phyloP scores from a whole-genome alignment of 2,329 filamentous ascomycete species.

The Hymenoscyphus infarciens region DNA sequence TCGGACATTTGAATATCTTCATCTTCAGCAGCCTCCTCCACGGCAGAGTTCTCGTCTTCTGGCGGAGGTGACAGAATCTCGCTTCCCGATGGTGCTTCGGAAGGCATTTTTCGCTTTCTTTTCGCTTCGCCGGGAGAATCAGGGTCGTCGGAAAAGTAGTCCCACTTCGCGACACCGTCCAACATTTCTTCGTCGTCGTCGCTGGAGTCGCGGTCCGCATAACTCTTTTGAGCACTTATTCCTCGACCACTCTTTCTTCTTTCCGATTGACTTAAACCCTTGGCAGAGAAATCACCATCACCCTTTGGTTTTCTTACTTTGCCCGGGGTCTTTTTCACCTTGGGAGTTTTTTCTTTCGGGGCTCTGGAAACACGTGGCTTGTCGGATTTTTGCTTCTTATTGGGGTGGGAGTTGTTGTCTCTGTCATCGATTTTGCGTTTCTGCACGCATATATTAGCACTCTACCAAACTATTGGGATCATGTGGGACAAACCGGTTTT shows the following conservation, averaged over 20 bases:
- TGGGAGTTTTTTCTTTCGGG: constrained; percentile 22
- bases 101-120: constrained; percentile 1
- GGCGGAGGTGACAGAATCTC: background rate
- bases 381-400: constrained; percentile 28
- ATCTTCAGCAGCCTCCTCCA: constrained; percentile 18
- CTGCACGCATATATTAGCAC: constrained; percentile 22
- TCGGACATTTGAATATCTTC: constrained; percentile 9
- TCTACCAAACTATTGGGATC: constrained; percentile 12
- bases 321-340: constrained; percentile 29
- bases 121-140: constrained; percentile 24
- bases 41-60: constrained; percentile 16
- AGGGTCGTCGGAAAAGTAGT: constrained; percentile 33
- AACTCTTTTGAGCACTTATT: constrained; percentile 38
- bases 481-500: constrained; percentile 42
- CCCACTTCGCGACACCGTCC: constrained; percentile 35
- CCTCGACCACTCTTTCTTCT: constrained; percentile 38
- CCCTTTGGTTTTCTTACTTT: constrained; percentile 30
- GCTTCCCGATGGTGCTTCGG: background rate
- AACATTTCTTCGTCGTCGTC: constrained; percentile 41
- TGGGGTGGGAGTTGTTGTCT: constrained; percentile 25
- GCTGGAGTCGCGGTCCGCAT: constrained; percentile 39
- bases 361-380: constrained; percentile 21
- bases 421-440: constrained; percentile 32
- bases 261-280: constrained; percentile 26
- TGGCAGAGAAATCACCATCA: constrained; percentile 14